phyloP scores from a whole-genome alignment of 768 basidiomycete species.

The Glaciozyma martinii region DNA sequence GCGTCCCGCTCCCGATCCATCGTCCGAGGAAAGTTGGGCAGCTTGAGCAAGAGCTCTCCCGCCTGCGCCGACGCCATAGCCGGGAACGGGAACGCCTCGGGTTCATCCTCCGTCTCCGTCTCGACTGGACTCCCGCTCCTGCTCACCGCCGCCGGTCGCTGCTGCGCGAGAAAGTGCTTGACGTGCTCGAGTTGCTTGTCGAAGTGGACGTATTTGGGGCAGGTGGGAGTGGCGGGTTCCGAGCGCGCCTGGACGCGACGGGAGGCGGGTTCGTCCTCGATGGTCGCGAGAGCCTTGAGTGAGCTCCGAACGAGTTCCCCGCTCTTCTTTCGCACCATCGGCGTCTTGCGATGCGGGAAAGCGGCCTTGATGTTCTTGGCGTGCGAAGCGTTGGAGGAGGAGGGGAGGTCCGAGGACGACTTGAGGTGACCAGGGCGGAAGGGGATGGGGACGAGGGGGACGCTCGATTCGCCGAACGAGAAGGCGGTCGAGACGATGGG shows the following conservation, averaged over 20 bases:
- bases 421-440: background rate
- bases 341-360: slow-evolving; percentile 21
- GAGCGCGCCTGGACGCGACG: slow-evolving; percentile 46
- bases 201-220: slow-evolving; percentile 81
- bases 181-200: slow-evolving; percentile 85
- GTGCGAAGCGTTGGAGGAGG: background rate
- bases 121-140: slow-evolving; percentile 68
- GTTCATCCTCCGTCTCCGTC: slow-evolving; percentile 50
- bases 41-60: slow-evolving; percentile 48
- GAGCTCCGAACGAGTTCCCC: slow-evolving; percentile 89
- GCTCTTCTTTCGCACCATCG: slow-evolving; percentile 77
- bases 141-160: slow-evolving; percentile 87
- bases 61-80: slow-evolving; percentile 31
- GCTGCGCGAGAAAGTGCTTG: slow-evolving; percentile 86
- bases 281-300: slow-evolving; percentile 54
- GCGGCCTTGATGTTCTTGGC: slow-evolving; percentile 4
- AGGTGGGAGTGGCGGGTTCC: slow-evolving; percentile 67
- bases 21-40: slow-evolving; percentile 59
- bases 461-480: slow-evolving; percentile 7
- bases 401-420: background rate
- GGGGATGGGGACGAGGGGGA: background rate
- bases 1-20: slow-evolving; percentile 31
- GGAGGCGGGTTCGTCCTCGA: slow-evolving; percentile 35
- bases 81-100: slow-evolving; percentile 41
- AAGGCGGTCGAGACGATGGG: slow-evolving; percentile 5